Evolutionary conservation across 345 rosid genomes (phyloP).

Genomic region (Excoecaria agallocha): DNA sequence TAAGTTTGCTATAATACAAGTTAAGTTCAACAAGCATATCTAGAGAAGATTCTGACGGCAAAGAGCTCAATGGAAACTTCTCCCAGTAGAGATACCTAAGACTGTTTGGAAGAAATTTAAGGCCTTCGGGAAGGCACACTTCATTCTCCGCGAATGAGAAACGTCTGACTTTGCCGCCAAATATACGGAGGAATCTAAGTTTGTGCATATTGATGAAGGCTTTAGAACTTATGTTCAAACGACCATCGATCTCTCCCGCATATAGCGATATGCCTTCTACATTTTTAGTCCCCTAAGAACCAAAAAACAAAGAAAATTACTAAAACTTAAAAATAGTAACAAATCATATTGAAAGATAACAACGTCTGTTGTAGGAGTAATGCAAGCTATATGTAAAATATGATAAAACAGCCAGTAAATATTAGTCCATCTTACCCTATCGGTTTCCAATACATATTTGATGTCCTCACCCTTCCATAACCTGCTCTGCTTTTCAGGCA

Average conservation of each 20-base stretch:
- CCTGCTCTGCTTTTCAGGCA: not conserved
- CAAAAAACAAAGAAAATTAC: not conserved
- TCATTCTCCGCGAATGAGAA: too few species aligned
- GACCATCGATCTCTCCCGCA: not conserved
- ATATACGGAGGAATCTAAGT: not conserved
- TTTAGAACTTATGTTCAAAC: not conserved
- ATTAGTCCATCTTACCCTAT: not conserved
- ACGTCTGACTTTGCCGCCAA: too few species aligned
- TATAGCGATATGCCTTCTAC: not conserved
- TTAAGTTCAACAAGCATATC: conserved; percentile 3
- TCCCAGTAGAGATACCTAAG: conserved; percentile 4
- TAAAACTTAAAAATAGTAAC: too few species aligned
- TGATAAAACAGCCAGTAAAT: too few species aligned
- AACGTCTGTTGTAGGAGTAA: too few species aligned
- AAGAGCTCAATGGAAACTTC: not conserved
- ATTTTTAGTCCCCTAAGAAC: not conserved
- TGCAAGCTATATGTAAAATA: too few species aligned
- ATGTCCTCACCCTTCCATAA: not conserved
- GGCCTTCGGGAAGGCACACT: not conserved
- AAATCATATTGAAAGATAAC: too few species aligned
- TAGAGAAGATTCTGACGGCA: not conserved
- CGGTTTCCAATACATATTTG: not conserved
- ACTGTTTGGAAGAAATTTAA: conserved; percentile 15
- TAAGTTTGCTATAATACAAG: not conserved
- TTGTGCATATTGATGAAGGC: not conserved